phyloP scores from a whole-genome alignment of 1,139 yeast species.

The Lodderomyces jiufengensis region DNA sequence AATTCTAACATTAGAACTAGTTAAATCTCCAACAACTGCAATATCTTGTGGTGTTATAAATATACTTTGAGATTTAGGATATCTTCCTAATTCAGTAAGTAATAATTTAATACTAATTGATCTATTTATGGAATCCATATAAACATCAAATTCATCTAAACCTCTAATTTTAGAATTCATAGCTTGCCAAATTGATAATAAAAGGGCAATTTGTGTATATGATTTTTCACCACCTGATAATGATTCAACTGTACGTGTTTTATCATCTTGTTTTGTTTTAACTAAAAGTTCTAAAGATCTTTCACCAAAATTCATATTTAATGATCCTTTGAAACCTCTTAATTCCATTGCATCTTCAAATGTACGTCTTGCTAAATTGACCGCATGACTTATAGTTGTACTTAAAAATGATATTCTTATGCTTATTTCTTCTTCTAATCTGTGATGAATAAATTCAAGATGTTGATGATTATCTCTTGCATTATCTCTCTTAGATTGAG shows the following conservation, averaged over 20 bases:
- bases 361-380: slow-evolving; percentile 35
- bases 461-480: slow-evolving; percentile 24
- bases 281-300: slow-evolving; percentile 54
- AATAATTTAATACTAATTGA: slow-evolving; percentile 74
- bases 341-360: slow-evolving; percentile 59
- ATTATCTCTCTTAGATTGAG: slow-evolving; percentile 25
- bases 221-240: slow-evolving; percentile 97
- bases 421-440: slow-evolving; percentile 34
- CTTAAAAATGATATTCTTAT: slow-evolving; percentile 49
- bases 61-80: slow-evolving; percentile 75
- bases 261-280: slow-evolving; percentile 55
- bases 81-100: slow-evolving; percentile 59
- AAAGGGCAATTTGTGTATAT: slow-evolving; percentile 82
- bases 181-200: slow-evolving; percentile 88
- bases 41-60: slow-evolving; percentile 95
- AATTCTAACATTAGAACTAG: slow-evolving; percentile 59
- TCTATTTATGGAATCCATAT: slow-evolving; percentile 93
- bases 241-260: slow-evolving; percentile 66
- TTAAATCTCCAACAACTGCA: slow-evolving; percentile 68
- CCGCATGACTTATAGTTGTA: slow-evolving; percentile 36
- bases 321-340: slow-evolving; percentile 74
- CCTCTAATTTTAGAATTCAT: slow-evolving; percentile 88
- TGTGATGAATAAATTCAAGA: slow-evolving; percentile 22
- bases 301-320: slow-evolving; percentile 58
- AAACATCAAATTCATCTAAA: slow-evolving; percentile 95